Percentiles rank a stretch among this genome's conserved stretches.
phyloP scores from a whole-genome alignment of 2,329 filamentous ascomycete genomes.

The Nannizziopsis barbatae region DNA sequence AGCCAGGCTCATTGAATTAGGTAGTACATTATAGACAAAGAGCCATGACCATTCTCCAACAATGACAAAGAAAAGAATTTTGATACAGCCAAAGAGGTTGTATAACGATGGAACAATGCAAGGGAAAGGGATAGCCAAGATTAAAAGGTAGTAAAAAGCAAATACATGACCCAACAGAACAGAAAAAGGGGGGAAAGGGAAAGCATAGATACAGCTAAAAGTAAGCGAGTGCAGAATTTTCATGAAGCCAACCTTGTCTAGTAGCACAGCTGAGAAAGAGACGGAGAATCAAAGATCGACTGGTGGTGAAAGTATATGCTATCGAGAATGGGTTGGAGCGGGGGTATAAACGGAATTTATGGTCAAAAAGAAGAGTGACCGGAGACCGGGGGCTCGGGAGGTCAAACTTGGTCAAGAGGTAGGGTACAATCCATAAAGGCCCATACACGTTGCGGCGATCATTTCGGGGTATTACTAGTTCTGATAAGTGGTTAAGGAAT shows the following conservation, averaged over 20 bases:
- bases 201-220: neutral
- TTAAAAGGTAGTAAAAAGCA: conserved; percentile 1
- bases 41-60: neutral
- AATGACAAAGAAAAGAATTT: neutral
- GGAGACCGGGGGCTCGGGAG: neutral
- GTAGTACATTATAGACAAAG: conserved; percentile 1
- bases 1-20: neutral
- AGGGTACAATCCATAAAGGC: neutral
- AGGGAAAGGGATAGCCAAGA: neutral
- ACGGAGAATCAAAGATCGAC: neutral
- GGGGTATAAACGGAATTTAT: conserved; percentile 1
- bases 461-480: too few species aligned
- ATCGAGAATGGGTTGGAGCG: conserved; percentile 1
- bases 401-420: neutral
- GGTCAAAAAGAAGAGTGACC: neutral
- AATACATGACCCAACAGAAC: neutral
- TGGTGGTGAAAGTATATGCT: conserved; percentile 3
- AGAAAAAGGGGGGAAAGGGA: conserved; percentile 1
- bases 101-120: conserved; percentile 10
- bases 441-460: too few species aligned
- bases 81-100: conserved; percentile 7
- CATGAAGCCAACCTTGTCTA: neutral
- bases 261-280: neutral
- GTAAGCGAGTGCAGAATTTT: conserved; percentile 2
- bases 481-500: neutral